Evolutionary conservation across 2,329 filamentous ascomycete species (phyloP), one percentile per base, ranked within the genome.

Genomic region (Colletotrichum tabaci): DNA sequence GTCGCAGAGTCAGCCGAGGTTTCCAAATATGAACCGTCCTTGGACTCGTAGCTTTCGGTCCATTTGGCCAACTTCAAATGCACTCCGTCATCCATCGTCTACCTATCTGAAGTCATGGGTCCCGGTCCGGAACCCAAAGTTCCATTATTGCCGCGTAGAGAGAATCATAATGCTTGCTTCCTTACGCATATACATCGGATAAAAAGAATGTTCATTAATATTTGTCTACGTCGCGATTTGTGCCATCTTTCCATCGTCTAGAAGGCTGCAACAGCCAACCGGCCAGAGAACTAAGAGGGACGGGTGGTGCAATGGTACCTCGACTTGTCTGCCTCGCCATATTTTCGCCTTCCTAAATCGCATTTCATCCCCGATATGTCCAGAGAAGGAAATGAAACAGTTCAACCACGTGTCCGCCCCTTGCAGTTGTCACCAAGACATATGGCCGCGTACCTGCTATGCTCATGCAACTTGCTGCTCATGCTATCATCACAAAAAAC

Each of bases 401-500:
- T 62, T 53, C 44, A 69, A 58, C 49, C 55, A 50, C 55, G 47
- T 67, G 67, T 61, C 64, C 68, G 61, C 68, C 50, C 38, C 66
- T 49, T 35, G 52, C 71, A 71, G 49, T 58, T 72, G 68, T 47
- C 60, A 55, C 60, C n/a, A 57, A 66, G 64, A 69, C 58, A 53
- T 68, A 52, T 55, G 61, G 58, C 63, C 53, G 64, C 60, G 50
- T 65, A 64, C 72, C 69, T 74, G 64, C 53, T 75, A 73, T 77
- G 74, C 68, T 76, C 72, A 76, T 80, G 77, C 79, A 76, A 78
- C 78, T 77, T 79, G 77, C 77, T 80, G 77, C 77, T 82, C 81
- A 80, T 83, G 79, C 80, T 80, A 76, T 80, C 79, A 77, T 80
- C 78, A 80, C 68, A 68, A 71, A 68, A 46, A 80, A 75, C 75